Base-by-base conservation (phyloP, 768 basidiomycete genomes). In the Baorangia bicolor region DNA sequence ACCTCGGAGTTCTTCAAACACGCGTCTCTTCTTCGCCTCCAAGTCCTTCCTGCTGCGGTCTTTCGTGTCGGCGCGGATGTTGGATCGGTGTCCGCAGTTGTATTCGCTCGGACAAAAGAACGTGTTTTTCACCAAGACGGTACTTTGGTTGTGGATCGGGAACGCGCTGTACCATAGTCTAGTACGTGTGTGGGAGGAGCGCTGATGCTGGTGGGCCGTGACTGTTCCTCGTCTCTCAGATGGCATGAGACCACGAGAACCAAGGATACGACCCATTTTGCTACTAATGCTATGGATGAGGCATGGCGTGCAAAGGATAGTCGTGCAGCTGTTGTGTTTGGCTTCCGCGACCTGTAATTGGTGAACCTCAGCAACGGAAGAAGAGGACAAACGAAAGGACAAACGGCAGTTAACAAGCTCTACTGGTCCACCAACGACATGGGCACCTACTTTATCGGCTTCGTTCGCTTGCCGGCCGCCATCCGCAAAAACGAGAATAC, bases 41-140 rank as follows among this genome's bases (percentile, higher is more conserved):
- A 94, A 96, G 62, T 94, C 90, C 49, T 82, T 80, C 58, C 84
- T 80, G 57, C 85, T 84, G 25, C 87, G 79, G 39, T 88, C 84
- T 65, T 98, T 98, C 62, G 97, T 98, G 46, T 95, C 93, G 2
- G 97, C 97, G 3, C 85, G 97, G 21, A 90, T 98, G 72, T 77
- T 99, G 58, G 96, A 98, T 70, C 85, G 94, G 38, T 99, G 98
- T 71, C 97, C 97, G 1, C 97, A 99, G 66, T 77, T 98, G 34
- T 99, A 99, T 72, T 87, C 83, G 57, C 85, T 98, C 9, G 97
- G 97, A 4, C 97, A 98, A 73, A 84, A 83, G 69, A 99, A 98
- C 64, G 86, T 83, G 42, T 98, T 98, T 75, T 96, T 96, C 74
- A 90, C 89, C 20, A 88, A 86, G 69, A 91, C 84, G 8, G 80